These are phyloP conservation scores for Volvariella volvacea DNA, from an alignment of 1,284 basidiomycete genomes.

Conservation along the genomic window DNA sequence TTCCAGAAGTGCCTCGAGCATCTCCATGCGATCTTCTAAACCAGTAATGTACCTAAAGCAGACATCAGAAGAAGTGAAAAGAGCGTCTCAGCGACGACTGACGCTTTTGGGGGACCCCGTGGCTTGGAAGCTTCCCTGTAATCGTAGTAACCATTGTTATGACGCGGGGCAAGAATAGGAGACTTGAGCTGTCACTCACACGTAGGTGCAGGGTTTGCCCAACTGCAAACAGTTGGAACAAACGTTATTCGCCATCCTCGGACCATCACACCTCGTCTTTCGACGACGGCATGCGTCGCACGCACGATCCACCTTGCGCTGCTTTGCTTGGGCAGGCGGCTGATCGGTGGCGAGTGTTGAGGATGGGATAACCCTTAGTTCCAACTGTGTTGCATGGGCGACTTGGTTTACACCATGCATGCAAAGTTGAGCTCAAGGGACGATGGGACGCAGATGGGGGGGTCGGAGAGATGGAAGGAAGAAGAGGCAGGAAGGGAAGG, in stretches of 20 bases:
- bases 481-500: background rate
- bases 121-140: slow-evolving; percentile 70
- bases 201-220: slow-evolving; percentile 64
- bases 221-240: slow-evolving; percentile 72
- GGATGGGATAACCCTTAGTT: background rate
- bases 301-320: slow-evolving; percentile 58
- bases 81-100: slow-evolving; percentile 18
- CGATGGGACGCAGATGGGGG: too few species aligned
- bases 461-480: background rate
- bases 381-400: background rate
- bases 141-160: slow-evolving; percentile 4
- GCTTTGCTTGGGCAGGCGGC: slow-evolving; percentile 24
- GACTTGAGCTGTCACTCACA: slow-evolving; percentile 42
- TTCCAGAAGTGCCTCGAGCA: slow-evolving; percentile 62
- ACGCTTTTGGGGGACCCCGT: slow-evolving; percentile 82
- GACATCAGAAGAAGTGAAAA: slow-evolving; percentile 1
- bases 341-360: background rate
- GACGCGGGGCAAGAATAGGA: slow-evolving; percentile 1
- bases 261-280: slow-evolving; percentile 69
- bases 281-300: slow-evolving; percentile 63
- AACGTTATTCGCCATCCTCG: slow-evolving; percentile 46
- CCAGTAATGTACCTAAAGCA: slow-evolving; percentile 60
- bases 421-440: too few species aligned
- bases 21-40: slow-evolving; percentile 71
- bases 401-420: too few species aligned